Evolutionary conservation across 2,329 filamentous ascomycete species (phyloP), one percentile per base, ranked within the genome.

Genomic region (Epichloe brachyelytri): DNA sequence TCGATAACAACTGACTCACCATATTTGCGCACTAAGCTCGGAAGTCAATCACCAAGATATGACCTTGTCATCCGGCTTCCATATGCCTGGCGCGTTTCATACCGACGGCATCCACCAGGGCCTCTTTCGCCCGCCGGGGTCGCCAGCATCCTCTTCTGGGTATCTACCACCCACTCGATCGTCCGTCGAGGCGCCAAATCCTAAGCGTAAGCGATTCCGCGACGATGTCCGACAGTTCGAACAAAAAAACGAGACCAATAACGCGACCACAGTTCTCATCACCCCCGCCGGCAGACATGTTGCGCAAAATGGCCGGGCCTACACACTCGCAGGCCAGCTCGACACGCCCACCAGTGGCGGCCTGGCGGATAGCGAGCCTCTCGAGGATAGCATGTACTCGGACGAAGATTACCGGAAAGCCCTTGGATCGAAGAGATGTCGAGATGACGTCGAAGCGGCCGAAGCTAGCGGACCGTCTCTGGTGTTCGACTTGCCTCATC

Each of bases 381-480:
- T 79, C 51, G 75, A 74, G 17, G 75, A 79, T 50, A 79, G 76
- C 61, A 65, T 74, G 53, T 78, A 77, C 58, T 80, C 77, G 14
- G 78, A 81, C 54, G 64, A 75, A 19, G 74, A 78, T 57, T 80
- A 79, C 59, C 68, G 78, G 44, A 71, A 71, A 46, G 72, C 69
- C 0, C 67, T 80, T 2, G 77, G 76, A 1, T 72, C 76, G 0
- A 75, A 73, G 55, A 64, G 68, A 38, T 54, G 61, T 1, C 64
- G 65, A 39, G 62, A 67, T 6, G 69, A 71, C 6, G 43, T 62
- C 17, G 69, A 74, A 14, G 63, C 65, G 6, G 62, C 63, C 14
- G 57, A 62, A 7, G 55, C 59, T 12, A 59, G 55, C 37, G 60
- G 63, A 10, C 59, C 63, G 8, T 66, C 61, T 17, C 60, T 63